A percentile compares a stretch with the other conserved stretches of the same genome.
These are phyloP conservation scores for Ophiostoma ips DNA, from an alignment of 2,329 filamentous ascomycete species.

Conservation along the genomic window DNA sequence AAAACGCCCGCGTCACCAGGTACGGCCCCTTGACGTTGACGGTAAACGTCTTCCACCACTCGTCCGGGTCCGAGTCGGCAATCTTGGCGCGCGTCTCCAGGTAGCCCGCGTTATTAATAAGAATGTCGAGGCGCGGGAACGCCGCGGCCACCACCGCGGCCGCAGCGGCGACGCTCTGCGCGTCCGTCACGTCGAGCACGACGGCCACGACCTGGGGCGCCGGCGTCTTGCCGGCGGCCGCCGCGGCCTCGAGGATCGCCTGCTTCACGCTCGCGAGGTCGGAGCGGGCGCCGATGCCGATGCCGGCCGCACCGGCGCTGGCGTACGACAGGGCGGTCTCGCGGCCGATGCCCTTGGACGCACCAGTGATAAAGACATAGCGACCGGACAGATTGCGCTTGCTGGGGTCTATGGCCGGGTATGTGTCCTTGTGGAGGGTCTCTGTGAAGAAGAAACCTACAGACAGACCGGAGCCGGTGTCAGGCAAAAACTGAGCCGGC, in stretches of 20 bases:
- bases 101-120: slow-evolving; percentile 28
- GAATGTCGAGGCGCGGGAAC: slow-evolving; percentile 24
- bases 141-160: slow-evolving; percentile 19
- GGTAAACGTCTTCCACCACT: slow-evolving; percentile 34
- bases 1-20: slow-evolving; percentile 30
- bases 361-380: slow-evolving; percentile 18
- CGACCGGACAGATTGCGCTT: slow-evolving; percentile 14
- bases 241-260: slow-evolving; percentile 24
- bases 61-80: slow-evolving; percentile 24
- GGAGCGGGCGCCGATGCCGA: slow-evolving; percentile 38
- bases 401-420: slow-evolving; percentile 16
- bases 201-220: slow-evolving; percentile 18
- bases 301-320: slow-evolving; percentile 30
- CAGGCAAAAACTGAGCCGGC: neutral
- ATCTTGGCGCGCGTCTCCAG: slow-evolving; percentile 23
- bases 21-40: slow-evolving; percentile 37
- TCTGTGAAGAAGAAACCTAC: slow-evolving; percentile 11
- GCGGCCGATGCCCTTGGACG: slow-evolving; percentile 17
- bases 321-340: slow-evolving; percentile 29
- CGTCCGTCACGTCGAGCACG: slow-evolving; percentile 23
- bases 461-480: neutral
- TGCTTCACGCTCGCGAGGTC: slow-evolving; percentile 25
- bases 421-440: slow-evolving; percentile 19
- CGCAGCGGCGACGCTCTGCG: slow-evolving; percentile 21
- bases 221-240: slow-evolving; percentile 15